Percentiles rank a stretch among this genome's conserved stretches.
Evolutionary conservation across 2,329 filamentous ascomycete genomes (phyloP).

Genomic region (Fusarium bulbicola): DNA sequence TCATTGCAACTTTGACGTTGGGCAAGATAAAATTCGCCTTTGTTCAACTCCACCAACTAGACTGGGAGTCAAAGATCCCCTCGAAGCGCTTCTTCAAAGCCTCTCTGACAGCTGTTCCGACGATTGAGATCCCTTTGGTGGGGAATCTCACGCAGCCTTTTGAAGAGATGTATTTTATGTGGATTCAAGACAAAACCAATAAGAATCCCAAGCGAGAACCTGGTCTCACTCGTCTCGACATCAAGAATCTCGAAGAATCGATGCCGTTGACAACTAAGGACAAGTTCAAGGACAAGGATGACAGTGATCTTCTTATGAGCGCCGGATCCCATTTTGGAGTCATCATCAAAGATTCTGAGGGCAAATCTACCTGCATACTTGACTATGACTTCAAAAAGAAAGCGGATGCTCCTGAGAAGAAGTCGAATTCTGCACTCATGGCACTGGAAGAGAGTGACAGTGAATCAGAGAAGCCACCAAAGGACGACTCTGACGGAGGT

Average conservation of each 20-base stretch:
- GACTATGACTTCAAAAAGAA: slow-evolving; percentile 41
- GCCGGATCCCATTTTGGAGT: slow-evolving; percentile 42
- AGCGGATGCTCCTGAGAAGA: background rate
- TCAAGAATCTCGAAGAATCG: background rate
- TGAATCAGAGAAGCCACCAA: background rate
- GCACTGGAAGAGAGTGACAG: background rate
- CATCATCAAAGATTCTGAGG: slow-evolving; percentile 20
- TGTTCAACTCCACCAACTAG: background rate
- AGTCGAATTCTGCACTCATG: background rate
- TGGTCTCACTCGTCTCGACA: background rate
- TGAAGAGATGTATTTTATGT: slow-evolving; percentile 48
- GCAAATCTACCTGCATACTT: slow-evolving; percentile 23
- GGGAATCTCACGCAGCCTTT: slow-evolving; percentile 47
- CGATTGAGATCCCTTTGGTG: slow-evolving; percentile 20
- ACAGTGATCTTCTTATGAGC: slow-evolving; percentile 27
- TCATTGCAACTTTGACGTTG: background rate
- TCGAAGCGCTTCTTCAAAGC: background rate
- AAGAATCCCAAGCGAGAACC: background rate
- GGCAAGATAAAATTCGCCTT: background rate
- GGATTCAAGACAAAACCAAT: slow-evolving; percentile 40
- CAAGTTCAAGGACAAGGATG: slow-evolving; percentile 11
- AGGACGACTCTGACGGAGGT: background rate
- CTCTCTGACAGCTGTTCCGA: background rate
- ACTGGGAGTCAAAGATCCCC: background rate
- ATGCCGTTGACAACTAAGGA: background rate